Percentiles rank a stretch among this genome's conserved stretches.
Conservation (phyloP, 805 yeast species). For the Clavispora vitiphila region DNA sequence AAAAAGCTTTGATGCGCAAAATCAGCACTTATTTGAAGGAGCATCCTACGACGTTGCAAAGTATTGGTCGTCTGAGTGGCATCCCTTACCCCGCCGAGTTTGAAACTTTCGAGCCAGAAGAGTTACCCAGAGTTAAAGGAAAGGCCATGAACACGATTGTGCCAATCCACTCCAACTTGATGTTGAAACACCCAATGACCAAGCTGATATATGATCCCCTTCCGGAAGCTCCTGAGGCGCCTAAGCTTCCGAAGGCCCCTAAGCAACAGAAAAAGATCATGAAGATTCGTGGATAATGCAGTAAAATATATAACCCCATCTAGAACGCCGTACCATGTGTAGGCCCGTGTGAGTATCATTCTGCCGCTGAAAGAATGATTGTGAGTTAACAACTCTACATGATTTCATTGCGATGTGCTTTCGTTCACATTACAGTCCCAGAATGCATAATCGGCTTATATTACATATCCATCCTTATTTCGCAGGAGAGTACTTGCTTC, state of each 20-base stretch:
- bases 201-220: constrained; percentile 58
- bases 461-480: not conserved
- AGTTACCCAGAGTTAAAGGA: constrained; percentile 77
- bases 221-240: constrained; percentile 33
- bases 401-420: no score
- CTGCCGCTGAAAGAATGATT: no score
- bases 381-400: no score
- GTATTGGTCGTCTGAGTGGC: constrained; percentile 46
- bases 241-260: constrained; percentile 39
- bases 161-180: constrained; percentile 78
- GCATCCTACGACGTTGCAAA: constrained; percentile 64
- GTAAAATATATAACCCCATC: not conserved
- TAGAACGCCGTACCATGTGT: no score
- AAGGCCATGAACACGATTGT: constrained; percentile 81
- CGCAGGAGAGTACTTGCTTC: constrained; percentile 43
- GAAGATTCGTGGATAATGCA: constrained; percentile 50
- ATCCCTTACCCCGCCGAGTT: constrained; percentile 64
- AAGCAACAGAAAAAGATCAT: constrained; percentile 48
- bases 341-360: no score
- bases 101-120: constrained; percentile 46
- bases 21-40: constrained; percentile 56
- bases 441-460: not conserved
- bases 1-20: constrained; percentile 59
- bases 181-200: constrained; percentile 81
- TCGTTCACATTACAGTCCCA: no score